A percentile compares a stretch with the other conserved stretches of the same genome.
Conservation (phyloP, 371 early-diverging fungal species). For the Lichtheimia ornata region DNA sequence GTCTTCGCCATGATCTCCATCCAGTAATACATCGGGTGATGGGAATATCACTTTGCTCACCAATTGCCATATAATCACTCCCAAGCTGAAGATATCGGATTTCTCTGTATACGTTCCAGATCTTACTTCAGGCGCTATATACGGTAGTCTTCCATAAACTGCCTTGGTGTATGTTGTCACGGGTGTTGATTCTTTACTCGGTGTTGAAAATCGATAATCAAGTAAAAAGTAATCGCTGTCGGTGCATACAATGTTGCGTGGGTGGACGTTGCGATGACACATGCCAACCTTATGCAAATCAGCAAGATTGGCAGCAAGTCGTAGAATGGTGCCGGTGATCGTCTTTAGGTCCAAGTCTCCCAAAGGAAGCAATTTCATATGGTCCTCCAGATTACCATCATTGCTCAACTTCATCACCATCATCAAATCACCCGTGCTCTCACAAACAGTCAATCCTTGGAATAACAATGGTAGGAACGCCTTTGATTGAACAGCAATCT, state of each 20-base stretch:
- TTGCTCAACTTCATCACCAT: constrained; percentile 53
- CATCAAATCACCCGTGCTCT: constrained; percentile 51
- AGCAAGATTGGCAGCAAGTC: constrained; percentile 38
- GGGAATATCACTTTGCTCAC: constrained; percentile 53
- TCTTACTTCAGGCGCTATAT: constrained; percentile 49
- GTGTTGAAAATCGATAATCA: constrained; percentile 52
- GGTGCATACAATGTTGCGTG: constrained; percentile 47
- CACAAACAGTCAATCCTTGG: constrained; percentile 50
- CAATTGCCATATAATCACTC: constrained; percentile 51
- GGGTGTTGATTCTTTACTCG: constrained; percentile 37
- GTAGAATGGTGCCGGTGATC: constrained; percentile 46
- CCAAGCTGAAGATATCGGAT: constrained; percentile 48
- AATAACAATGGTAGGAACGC: constrained; percentile 48
- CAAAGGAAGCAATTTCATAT: constrained; percentile 43
- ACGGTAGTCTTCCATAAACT: constrained; percentile 49
- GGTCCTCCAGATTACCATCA: constrained; percentile 50
- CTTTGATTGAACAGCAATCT: constrained; percentile 51
- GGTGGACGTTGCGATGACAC: constrained; percentile 50
- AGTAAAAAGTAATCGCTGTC: constrained; percentile 51
- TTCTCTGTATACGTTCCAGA: constrained; percentile 49
- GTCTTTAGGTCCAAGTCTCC: constrained; percentile 50
- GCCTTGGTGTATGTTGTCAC: constrained; percentile 48
- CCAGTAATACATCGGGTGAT: constrained; percentile 44
- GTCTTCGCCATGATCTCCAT: constrained; percentile 25
- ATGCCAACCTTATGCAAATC: constrained; percentile 47